phyloP scores from a whole-genome alignment of 1,284 basidiomycete species.

The Caloboletus inedulis region DNA sequence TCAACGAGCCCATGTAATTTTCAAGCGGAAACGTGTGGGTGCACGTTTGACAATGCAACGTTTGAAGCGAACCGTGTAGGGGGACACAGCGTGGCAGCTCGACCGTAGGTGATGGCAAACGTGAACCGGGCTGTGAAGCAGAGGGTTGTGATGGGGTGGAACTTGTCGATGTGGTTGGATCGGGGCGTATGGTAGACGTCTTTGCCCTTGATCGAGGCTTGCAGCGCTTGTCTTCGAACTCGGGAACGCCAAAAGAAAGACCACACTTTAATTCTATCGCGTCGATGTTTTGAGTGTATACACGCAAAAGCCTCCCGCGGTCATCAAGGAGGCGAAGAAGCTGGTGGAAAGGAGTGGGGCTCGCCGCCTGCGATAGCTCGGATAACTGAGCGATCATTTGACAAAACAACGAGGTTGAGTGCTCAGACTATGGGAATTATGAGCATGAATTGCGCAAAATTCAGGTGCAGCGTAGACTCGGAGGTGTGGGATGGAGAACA shows the following conservation, averaged over 20 bases:
- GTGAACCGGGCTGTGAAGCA: constrained; percentile 27
- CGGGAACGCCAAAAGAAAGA: constrained; percentile 73
- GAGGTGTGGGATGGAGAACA: not conserved
- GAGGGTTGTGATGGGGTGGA: constrained; percentile 20
- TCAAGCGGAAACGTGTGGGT: constrained; percentile 65
- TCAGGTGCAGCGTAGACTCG: constrained; percentile 1
- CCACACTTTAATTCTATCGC: constrained; percentile 85
- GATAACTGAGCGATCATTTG: constrained; percentile 86
- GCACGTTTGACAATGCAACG: constrained; percentile 81
- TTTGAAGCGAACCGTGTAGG: constrained; percentile 82
- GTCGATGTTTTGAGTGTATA: constrained; percentile 96
- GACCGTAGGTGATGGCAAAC: constrained; percentile 42
- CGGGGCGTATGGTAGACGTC: constrained; percentile 15
- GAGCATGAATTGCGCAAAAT: constrained; percentile 14
- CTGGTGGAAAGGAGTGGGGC: constrained; percentile 82
- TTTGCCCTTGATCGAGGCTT: constrained; percentile 47
- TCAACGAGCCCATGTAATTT: constrained; percentile 55
- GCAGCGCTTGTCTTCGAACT: constrained; percentile 50
- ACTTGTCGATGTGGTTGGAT: constrained; percentile 11
- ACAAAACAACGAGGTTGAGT: constrained; percentile 77
- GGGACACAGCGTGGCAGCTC: constrained; percentile 81
- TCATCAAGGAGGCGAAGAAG: constrained; percentile 75
- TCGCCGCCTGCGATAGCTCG: constrained; percentile 66
- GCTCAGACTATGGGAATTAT: constrained; percentile 53
- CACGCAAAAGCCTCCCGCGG: constrained; percentile 75